These are phyloP conservation scores for Paramecium biaurelia DNA, from an alignment of 73 alveolate genomes.

Conservation along the genomic window DNA sequence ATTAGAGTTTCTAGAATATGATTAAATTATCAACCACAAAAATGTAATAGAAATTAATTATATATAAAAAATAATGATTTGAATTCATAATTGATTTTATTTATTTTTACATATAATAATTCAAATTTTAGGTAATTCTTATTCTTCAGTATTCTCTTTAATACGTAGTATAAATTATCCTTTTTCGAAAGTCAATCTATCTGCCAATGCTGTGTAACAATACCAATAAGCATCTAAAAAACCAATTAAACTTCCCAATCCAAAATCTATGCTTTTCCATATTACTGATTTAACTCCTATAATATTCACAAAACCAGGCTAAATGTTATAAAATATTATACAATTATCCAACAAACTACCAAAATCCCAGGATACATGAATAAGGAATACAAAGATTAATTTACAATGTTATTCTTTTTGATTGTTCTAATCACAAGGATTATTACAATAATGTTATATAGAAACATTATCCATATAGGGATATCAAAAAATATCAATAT, in stretches of 20 bases:
- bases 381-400: not conserved
- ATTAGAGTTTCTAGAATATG: not conserved
- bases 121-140: not conserved
- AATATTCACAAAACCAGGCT: not conserved
- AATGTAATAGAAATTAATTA: too few relatives aligned
- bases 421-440: not conserved
- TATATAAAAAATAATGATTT: too few relatives aligned
- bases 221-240: constrained; percentile 3
- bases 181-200: not conserved
- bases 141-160: not conserved
- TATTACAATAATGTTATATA: not conserved
- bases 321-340: not conserved
- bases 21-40: too few relatives aligned
- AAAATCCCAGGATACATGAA: not conserved
- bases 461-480: not conserved
- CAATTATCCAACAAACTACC: not conserved
- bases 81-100: too few relatives aligned
- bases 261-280: not conserved
- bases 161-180: not conserved
- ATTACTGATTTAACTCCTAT: not conserved
- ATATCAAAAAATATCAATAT: not conserved
- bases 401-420: not conserved
- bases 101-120: too few relatives aligned
- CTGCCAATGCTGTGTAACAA: not conserved
- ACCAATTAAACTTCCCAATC: not conserved